Evolutionary conservation across 768 basidiomycete species (phyloP).

Genomic region (Suillus luteus): DNA sequence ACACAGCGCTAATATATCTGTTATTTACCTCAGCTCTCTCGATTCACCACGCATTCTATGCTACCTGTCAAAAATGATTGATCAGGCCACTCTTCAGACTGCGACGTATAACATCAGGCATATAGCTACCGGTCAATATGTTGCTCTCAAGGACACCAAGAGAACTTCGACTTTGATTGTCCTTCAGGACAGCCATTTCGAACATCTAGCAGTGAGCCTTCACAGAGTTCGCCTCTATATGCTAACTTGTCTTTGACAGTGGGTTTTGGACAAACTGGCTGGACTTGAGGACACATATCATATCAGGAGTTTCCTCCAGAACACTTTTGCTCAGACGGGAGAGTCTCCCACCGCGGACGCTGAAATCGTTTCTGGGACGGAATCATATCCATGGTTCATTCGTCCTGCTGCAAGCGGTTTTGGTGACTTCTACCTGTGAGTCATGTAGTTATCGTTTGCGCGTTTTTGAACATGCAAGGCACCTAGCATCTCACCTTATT

Average conservation of each 20-base stretch:
- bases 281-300: constrained; percentile 2
- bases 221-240: not conserved
- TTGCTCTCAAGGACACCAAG: constrained; percentile 2
- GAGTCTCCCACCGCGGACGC: not conserved
- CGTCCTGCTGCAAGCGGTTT: constrained; percentile 6
- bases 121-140: constrained; percentile 6
- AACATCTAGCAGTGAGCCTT: constrained; percentile 5
- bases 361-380: not conserved
- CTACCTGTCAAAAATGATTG: not conserved
- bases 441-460: not conserved
- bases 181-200: constrained; percentile 4
- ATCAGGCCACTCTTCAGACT: constrained; percentile 2
- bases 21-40: not conserved
- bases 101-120: constrained; percentile 6
- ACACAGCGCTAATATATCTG: not conserved
- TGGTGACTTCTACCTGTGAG: constrained; percentile 5
- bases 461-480: not conserved
- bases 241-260: not conserved
- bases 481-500: constrained; percentile 1
- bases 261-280: constrained; percentile 3
- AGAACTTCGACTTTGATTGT: constrained; percentile 2
- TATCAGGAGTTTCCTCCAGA: constrained; percentile 5
- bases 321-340: constrained; percentile 2
- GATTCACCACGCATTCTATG: not conserved
- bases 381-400: constrained; percentile 8